phyloP scores from a whole-genome alignment of 441 rosid species.

The Gossypium davidsonii region DNA sequence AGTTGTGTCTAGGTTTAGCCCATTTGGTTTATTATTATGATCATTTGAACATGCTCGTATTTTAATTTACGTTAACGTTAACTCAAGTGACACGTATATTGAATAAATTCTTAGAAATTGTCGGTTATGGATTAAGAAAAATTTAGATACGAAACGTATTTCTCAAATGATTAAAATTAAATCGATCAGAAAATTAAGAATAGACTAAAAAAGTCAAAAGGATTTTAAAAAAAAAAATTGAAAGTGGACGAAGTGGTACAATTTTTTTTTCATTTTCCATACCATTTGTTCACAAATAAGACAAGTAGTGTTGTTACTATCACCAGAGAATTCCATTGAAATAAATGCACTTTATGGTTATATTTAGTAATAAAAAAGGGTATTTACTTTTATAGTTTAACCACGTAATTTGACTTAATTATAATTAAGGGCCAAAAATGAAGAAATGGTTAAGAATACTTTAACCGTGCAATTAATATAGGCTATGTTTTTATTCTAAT shows the following conservation, averaged over 20 bases:
- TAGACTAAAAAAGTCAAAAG: background rate
- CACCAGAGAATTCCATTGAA: conserved; percentile 8
- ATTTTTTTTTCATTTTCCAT: background rate
- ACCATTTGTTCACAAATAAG: conserved; percentile 15
- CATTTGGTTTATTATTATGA: no score
- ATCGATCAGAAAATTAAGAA: background rate
- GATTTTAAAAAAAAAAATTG: background rate
- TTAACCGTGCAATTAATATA: conserved; percentile 18
- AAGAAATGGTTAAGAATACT: conserved; percentile 16
- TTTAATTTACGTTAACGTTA: background rate
- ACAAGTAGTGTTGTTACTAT: background rate
- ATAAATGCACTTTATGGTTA: conserved; percentile 22
- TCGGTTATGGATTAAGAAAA: background rate
- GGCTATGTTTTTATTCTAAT: conserved; percentile 12
- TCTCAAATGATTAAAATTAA: background rate
- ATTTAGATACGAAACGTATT: background rate
- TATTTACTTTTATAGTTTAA: conserved; percentile 10
- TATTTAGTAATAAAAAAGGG: conserved; percentile 23
- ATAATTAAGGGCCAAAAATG: conserved; percentile 15
- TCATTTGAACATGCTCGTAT: no score
- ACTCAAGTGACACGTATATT: background rate
- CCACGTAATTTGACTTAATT: conserved; percentile 9
- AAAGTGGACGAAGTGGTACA: background rate
- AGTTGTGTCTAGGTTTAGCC: no score
- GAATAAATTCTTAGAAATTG: background rate